These are phyloP conservation scores for Carex cristatella DNA, from an alignment of 176 grass and related monocot species.

Conservation along the genomic window DNA sequence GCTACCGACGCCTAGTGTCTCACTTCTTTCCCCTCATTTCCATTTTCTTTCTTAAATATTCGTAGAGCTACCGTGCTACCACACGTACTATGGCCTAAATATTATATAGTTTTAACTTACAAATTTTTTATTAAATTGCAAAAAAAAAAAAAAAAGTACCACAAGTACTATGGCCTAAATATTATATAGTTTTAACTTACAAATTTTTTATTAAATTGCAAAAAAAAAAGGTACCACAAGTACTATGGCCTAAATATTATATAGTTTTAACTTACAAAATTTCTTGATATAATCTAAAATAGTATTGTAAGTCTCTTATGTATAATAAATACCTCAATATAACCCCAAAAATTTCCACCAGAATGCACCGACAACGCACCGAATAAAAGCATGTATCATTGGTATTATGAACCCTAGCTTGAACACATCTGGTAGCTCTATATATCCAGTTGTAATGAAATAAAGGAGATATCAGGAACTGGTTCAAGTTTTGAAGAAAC, in stretches of 20 bases:
- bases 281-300: neutral
- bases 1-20: no score
- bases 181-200: no score
- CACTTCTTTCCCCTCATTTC: no score
- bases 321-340: slow-evolving; percentile 36
- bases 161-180: no score
- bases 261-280: neutral
- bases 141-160: no score
- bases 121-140: no score
- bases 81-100: no score
- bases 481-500: no score
- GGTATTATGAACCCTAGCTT: slow-evolving; percentile 66
- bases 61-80: no score
- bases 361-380: slow-evolving; percentile 66
- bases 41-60: no score
- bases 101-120: no score
- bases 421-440: slow-evolving; percentile 72
- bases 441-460: slow-evolving; percentile 55
- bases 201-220: slow-evolving; percentile 2
- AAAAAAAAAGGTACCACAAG: neutral
- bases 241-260: neutral
- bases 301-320: neutral
- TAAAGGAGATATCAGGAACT: neutral
- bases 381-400: slow-evolving; percentile 46
- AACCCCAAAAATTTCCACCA: slow-evolving; percentile 93